Percentiles rank a stretch among this genome's conserved stretches.
Evolutionary conservation across 768 basidiomycete genomes (phyloP).

Genomic region (Tephrocybe sp.): DNA sequence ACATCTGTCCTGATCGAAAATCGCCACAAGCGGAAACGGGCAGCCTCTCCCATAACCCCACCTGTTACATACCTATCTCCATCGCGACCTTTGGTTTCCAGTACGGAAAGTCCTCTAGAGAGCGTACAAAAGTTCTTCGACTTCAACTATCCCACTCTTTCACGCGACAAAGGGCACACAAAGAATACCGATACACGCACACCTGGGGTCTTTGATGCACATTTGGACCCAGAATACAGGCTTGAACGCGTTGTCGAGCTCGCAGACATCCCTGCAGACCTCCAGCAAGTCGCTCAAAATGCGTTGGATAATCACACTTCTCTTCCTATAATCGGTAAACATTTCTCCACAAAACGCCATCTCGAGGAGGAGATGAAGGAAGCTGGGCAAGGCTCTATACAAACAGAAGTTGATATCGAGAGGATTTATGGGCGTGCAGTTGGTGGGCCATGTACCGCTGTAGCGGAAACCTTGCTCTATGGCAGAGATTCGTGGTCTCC

Average conservation of each 20-base stretch:
- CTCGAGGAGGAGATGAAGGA: neutral
- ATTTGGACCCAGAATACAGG: neutral
- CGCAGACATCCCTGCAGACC: neutral
- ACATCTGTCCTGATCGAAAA: too few species aligned
- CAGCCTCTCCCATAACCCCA: too few species aligned
- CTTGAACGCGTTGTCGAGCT: neutral
- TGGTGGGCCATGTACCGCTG: neutral
- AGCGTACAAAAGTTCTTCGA: too few species aligned
- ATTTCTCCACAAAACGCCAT: neutral
- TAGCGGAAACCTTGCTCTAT: neutral
- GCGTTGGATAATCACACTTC: neutral
- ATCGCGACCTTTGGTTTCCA: too few species aligned
- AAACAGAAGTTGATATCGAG: neutral
- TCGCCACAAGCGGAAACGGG: too few species aligned
- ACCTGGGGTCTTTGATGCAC: neutral
- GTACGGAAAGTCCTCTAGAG: too few species aligned
- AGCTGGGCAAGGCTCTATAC: neutral
- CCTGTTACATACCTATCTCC: too few species aligned
- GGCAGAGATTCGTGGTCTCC: neutral
- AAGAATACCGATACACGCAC: neutral
- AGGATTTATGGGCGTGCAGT: neutral
- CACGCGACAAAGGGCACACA: too few species aligned
- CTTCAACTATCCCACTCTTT: too few species aligned
- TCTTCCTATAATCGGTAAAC: neutral
- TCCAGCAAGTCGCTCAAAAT: neutral